Evolutionary conservation across 2,329 filamentous ascomycete genomes (phyloP).

Genomic region (Ascochyta fabae): DNA sequence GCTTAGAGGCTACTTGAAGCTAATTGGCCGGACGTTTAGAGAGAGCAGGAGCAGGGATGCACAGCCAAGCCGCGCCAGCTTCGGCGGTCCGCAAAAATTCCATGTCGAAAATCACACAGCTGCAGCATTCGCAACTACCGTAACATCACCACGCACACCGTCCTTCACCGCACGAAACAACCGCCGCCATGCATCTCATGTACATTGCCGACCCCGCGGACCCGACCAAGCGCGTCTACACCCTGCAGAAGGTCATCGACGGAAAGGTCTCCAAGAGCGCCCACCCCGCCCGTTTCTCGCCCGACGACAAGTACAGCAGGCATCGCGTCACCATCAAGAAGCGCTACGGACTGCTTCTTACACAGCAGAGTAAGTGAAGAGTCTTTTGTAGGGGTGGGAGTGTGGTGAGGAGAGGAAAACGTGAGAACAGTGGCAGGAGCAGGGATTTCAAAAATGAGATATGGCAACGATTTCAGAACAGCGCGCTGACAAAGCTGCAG

Average conservation of each 20-base stretch:
- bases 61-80: conserved; percentile 1
- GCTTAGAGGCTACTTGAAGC: not conserved
- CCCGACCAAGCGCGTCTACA: conserved; percentile 80
- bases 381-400: not conserved
- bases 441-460: not conserved
- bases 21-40: conserved; percentile 1
- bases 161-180: not conserved
- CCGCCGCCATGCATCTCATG: conserved; percentile 71
- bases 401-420: not conserved
- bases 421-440: conserved; percentile 2
- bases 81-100: conserved; percentile 37
- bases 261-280: conserved; percentile 93
- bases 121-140: conserved; percentile 3
- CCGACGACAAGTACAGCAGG: conserved; percentile 96
- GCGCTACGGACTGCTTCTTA: conserved; percentile 86
- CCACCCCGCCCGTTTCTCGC: conserved; percentile 94
- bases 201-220: conserved; percentile 83
- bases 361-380: conserved; percentile 69
- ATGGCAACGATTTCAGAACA: not conserved
- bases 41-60: not conserved
- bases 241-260: conserved; percentile 84
- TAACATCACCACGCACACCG: not conserved
- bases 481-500: conserved; percentile 14
- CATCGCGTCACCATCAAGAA: conserved; percentile 95
- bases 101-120: conserved; percentile 21